A percentile compares a stretch with the other conserved stretches of the same genome.
Evolutionary conservation across 2,329 filamentous ascomycete genomes (phyloP).

Genomic region (Penicillium brevicompactum): DNA sequence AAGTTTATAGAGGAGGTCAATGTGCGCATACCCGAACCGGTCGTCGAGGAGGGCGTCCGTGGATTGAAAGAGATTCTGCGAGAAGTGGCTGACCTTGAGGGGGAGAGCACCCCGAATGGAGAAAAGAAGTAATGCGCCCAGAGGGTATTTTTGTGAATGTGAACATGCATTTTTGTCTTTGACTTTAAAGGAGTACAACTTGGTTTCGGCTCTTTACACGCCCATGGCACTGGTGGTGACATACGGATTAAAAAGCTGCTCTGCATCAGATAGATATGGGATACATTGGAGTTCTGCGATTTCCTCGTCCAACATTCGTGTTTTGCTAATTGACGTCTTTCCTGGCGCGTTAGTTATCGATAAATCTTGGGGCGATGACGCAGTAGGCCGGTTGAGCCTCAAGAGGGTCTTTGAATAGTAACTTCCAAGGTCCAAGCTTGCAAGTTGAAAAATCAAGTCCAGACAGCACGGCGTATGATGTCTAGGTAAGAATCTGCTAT

Average conservation of each 20-base stretch:
- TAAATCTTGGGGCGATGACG: neutral
- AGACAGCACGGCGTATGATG: no score
- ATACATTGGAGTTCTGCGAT: constrained; percentile 8
- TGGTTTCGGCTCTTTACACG: constrained; percentile 15
- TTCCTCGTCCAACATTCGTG: neutral
- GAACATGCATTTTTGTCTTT: constrained; percentile 22
- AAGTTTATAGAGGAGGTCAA: constrained; percentile 43
- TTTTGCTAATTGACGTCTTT: neutral
- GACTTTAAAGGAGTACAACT: constrained; percentile 17
- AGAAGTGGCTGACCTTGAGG: constrained; percentile 51
- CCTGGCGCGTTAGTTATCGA: neutral
- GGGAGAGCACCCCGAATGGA: constrained; percentile 32
- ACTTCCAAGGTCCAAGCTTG: no score
- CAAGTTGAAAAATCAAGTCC: no score
- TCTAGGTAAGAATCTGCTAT: no score
- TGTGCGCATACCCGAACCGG: constrained; percentile 52
- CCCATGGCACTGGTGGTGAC: constrained; percentile 18
- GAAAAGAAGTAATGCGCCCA: constrained; percentile 22
- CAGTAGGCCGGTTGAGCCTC: neutral
- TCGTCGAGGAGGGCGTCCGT: constrained; percentile 54
- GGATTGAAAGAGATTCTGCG: constrained; percentile 56
- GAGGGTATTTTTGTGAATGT: neutral
- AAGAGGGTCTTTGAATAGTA: neutral
- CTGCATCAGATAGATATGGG: constrained; percentile 25
- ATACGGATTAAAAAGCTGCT: constrained; percentile 16